These are phyloP conservation scores for Backusella tarrabulga DNA, from an alignment of 192 early-diverging fungal species.

Conservation along the genomic window DNA sequence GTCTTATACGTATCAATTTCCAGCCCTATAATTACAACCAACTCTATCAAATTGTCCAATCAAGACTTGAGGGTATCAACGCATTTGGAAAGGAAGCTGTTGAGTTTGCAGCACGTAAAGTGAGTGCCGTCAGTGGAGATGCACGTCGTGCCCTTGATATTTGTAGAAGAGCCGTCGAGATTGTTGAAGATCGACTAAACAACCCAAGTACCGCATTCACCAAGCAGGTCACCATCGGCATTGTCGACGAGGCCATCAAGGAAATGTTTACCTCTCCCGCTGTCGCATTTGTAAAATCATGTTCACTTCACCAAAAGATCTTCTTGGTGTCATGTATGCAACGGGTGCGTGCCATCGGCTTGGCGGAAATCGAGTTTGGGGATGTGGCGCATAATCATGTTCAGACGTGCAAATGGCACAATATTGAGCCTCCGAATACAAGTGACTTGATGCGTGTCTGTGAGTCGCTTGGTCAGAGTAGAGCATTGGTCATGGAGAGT, in stretches of 20 bases:
- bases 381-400: conserved; percentile 67
- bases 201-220: conserved; percentile 8
- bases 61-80: conserved; percentile 69
- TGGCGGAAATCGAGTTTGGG: conserved; percentile 71
- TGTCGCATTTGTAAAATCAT: conserved; percentile 67
- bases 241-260: conserved; percentile 77
- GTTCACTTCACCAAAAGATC: conserved; percentile 82
- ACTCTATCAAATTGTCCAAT: conserved; percentile 81
- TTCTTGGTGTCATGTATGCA: conserved; percentile 76
- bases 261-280: conserved; percentile 85
- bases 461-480: conserved; percentile 57
- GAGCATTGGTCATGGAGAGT: conserved; percentile 62
- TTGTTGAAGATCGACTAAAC: conserved; percentile 52
- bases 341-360: conserved; percentile 60
- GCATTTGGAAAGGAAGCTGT: conserved; percentile 82
- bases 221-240: conserved; percentile 59
- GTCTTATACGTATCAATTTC: conserved; percentile 89
- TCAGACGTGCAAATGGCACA: conserved; percentile 66
- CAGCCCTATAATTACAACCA: conserved; percentile 88
- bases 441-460: conserved; percentile 65
- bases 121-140: conserved; percentile 94
- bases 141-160: conserved; percentile 94
- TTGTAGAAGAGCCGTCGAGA: conserved; percentile 77
- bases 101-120: conserved; percentile 93
- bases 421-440: conserved; percentile 55